Evolutionary conservation across 2,329 filamentous ascomycete genomes (phyloP), one percentile per base, ranked within the genome.

Genomic region (Myotisia sp.): DNA sequence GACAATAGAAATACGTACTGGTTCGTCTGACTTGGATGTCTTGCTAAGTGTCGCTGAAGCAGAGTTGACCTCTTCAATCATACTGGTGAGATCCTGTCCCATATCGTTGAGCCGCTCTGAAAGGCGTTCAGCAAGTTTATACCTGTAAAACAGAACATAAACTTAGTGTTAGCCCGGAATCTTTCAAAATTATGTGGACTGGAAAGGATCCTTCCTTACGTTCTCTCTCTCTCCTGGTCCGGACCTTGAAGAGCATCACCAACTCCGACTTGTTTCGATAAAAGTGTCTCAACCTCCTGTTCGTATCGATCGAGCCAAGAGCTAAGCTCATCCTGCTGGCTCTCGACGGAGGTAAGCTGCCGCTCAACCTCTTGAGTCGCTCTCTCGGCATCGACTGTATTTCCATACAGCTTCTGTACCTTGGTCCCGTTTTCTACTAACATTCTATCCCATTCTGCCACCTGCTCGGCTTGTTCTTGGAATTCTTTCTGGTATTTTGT

Each of bases 401-500:
- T 83, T 8, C 84, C 71, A 52, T 92, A 95, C 3, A 98, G 67
- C 56, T 87, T 85, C 56, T 87, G 82, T 41, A 98, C 92, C 64
- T 92, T 93, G 51, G 87, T 82, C 38, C 81, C 83, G 50, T 98
- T 98, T 46, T 92, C 82, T 3, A 95, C 85, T 9, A 98, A 68
- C 54, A 86, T 74, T 38, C 84, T 75, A 55, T 98, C 90, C 92
- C 92, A 98, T 28, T 72, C 69, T 8, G 85, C 80, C 9, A 95
- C 83, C 43, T 85, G 79, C 41, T 76, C 71, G 3, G 92, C 87
- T 55, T 95, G 85, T 21, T 79, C 71, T 53, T 92, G 85, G 63
- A 95, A 98, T 39, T 92, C 84, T 55, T 93, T 92, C 52, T 95
- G 87, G 52, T 98, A 94, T 52, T 92, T 92, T 34, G 85, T 80